A percentile compares a stretch with the other conserved stretches of the same genome.
These are phyloP conservation scores for Ganoderma lingzhi DNA, from an alignment of 1,284 basidiomycete genomes.

Conservation along the genomic window DNA sequence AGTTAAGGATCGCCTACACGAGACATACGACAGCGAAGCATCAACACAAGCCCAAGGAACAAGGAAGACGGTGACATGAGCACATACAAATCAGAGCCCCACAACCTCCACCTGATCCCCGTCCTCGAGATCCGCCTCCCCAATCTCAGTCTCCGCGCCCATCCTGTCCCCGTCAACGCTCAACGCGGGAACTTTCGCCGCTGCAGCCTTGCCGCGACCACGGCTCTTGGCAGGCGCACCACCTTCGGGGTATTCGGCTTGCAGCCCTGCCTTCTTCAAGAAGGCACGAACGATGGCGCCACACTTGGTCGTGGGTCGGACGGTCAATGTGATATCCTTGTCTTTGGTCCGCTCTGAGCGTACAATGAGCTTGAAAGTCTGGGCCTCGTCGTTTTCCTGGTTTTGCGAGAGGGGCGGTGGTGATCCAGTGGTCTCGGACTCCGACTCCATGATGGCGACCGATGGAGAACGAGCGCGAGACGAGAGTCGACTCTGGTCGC, in stretches of 20 bases:
- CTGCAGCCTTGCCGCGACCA: constrained; percentile 36
- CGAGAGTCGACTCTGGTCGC: neutral
- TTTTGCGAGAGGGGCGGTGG: neutral
- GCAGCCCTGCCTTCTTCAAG: constrained; percentile 67
- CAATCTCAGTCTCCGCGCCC: constrained; percentile 61
- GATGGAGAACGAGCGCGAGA: constrained; percentile 33
- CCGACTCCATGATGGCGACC: constrained; percentile 13
- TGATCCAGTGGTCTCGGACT: neutral
- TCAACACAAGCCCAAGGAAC: neutral
- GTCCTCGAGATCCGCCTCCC: constrained; percentile 74
- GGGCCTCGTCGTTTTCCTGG: constrained; percentile 16
- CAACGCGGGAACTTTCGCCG: constrained; percentile 54
- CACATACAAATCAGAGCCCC: constrained; percentile 53
- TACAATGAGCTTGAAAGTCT: constrained; percentile 68
- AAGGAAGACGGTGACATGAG: neutral
- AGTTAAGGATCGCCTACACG: neutral
- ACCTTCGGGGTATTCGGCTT: constrained; percentile 54
- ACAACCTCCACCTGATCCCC: constrained; percentile 79
- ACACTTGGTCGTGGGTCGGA: constrained; percentile 77
- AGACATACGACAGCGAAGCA: neutral
- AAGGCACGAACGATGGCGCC: constrained; percentile 76
- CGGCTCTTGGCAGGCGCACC: constrained; percentile 26
- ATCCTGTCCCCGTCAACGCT: constrained; percentile 76
- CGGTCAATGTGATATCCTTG: constrained; percentile 67
- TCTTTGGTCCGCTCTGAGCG: constrained; percentile 63